A percentile compares a stretch with the other conserved stretches of the same genome.
phyloP scores from a whole-genome alignment of 2,329 filamentous ascomycete genomes.

The Emergomyces africanus region DNA sequence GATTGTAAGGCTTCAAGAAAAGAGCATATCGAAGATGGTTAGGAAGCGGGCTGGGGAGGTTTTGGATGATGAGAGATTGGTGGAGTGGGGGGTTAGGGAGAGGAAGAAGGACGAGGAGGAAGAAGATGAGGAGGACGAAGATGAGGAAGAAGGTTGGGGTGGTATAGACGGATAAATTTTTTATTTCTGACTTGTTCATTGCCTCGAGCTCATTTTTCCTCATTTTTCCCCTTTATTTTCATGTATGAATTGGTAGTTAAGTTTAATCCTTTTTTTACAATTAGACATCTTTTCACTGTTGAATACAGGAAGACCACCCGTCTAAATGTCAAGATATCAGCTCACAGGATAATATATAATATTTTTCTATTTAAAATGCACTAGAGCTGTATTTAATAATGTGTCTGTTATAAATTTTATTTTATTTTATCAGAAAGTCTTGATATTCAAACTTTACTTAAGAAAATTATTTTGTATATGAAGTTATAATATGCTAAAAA shows the following conservation, averaged over 20 bases:
- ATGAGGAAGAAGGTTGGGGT: slow-evolving; percentile 49
- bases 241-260: neutral
- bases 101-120: slow-evolving; percentile 31
- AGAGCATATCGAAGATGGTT: slow-evolving; percentile 57
- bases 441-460: no score
- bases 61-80: slow-evolving; percentile 60
- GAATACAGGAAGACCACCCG: neutral
- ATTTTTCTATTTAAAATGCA: no score
- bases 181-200: neutral
- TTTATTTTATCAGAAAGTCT: no score
- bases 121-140: slow-evolving; percentile 22
- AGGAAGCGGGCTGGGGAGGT: slow-evolving; percentile 57
- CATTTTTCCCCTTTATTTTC: neutral
- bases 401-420: no score
- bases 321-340: no score
- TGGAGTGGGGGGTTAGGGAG: slow-evolving; percentile 41
- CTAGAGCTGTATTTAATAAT: no score
- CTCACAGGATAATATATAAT: no score
- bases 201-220: neutral
- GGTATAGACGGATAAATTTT: slow-evolving; percentile 49
- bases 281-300: neutral
- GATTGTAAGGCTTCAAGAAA: slow-evolving; percentile 31
- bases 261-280: neutral
- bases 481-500: no score
- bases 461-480: no score